Base-by-base conservation (phyloP, 2,329 filamentous ascomycete genomes). In the Fusarium pseudograminearum region DNA sequence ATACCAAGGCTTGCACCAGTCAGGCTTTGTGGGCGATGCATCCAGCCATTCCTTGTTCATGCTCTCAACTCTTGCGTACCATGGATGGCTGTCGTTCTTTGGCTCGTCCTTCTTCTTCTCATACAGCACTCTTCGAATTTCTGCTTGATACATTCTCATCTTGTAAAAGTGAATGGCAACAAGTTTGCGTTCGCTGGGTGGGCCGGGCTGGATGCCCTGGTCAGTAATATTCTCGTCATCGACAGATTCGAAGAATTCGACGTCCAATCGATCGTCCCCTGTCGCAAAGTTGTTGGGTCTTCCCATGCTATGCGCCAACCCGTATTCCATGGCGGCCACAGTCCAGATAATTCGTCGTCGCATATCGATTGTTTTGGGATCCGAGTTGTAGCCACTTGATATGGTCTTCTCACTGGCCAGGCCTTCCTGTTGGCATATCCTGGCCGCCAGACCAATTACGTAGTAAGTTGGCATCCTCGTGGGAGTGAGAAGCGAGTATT, bases 391-490 rank as follows among this genome's bases (percentile, higher is more conserved):
- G 11, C 88, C 88, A 42, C 86, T 83, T 2, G 87, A 87, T 60
- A 98, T 93, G 1, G 94, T 97, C 77, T 93, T 92, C 79, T 98
- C 96, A 73, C 97, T 93, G 22, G 91, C 91, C 44, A 98, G 83
- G 8, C 94, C 93, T 54, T 98, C 85, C 58, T 97, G 93, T 77
- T 98, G 95, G 77, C 92, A 94, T 52, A 99, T 89, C 70, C 93
- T 90, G 18, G 93, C 91, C 10, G 94, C 94, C 22, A 97, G 87
- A 9, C 96, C 96, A 46, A 98, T 89, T 51, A 98, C 90, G 80
- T 97, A 98, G 81, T 97, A 98, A 22, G 97, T 91, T 18, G 95
- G 94, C 7, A 93, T 97, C 64, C 94, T 86, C 2, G 95, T 98
- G 1, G 96, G 95, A 0, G 95, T 98, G 44, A 98, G 83, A 22